phyloP scores from a whole-genome alignment of 225 moss, liverwort and hornwort genomes.

The Pleurozium schreberi region DNA sequence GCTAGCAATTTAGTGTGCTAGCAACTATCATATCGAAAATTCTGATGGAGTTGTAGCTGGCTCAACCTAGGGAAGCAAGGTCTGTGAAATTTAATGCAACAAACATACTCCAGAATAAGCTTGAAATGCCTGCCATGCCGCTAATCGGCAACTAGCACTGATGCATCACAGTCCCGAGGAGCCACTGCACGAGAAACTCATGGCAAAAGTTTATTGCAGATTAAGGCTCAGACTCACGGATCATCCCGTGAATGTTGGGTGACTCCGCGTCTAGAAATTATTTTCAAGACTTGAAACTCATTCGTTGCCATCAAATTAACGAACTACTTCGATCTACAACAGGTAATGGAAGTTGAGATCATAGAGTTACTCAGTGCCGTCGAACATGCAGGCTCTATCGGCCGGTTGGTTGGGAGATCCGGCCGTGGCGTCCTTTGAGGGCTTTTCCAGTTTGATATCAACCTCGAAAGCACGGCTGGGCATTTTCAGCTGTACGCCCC shows the following conservation, averaged over 20 bases:
- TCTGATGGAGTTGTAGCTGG: neutral
- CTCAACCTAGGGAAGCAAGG: neutral
- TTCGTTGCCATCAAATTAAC: neutral
- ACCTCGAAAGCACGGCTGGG: conserved; percentile 10
- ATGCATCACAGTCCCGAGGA: neutral
- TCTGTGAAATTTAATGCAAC: neutral
- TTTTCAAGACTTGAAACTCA: neutral
- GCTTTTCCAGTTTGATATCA: neutral
- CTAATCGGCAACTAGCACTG: neutral
- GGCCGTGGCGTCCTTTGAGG: neutral
- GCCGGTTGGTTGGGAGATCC: neutral
- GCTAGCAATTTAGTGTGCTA: too few species aligned
- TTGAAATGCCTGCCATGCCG: neutral
- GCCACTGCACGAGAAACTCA: neutral
- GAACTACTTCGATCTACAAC: neutral
- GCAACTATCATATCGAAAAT: neutral
- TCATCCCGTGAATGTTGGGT: neutral
- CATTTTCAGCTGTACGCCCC: conserved; percentile 12
- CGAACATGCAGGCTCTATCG: neutral
- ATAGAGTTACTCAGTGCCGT: neutral
- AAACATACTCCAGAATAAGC: neutral
- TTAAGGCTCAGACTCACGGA: neutral
- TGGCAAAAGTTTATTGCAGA: neutral
- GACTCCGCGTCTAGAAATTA: neutral
- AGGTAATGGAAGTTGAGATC: neutral